phyloP scores from a whole-genome alignment of 805 yeast species.

The Cyberlindnera lachancei region DNA sequence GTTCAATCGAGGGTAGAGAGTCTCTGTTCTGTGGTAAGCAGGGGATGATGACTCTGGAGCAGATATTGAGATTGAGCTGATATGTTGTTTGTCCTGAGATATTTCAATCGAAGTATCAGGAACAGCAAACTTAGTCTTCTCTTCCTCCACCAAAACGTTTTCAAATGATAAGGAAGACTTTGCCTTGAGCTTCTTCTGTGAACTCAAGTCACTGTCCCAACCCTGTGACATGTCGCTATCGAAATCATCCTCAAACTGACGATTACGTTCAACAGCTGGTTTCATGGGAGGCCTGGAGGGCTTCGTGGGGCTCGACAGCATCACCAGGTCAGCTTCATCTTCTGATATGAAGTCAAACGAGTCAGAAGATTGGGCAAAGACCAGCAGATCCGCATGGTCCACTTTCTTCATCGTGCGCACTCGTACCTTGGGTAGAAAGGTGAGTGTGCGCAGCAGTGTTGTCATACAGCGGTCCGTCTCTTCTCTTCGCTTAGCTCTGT shows the following conservation, averaged over 20 bases:
- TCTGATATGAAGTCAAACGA: constrained; percentile 1
- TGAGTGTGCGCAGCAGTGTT: background rate
- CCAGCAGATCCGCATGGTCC: constrained; percentile 16
- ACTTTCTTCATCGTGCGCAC: constrained; percentile 1
- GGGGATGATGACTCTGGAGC: constrained; percentile 24
- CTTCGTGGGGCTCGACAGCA: background rate
- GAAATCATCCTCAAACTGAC: constrained; percentile 15
- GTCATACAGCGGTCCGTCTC: background rate
- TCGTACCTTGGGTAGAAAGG: background rate
- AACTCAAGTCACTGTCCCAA: too few relatives aligned
- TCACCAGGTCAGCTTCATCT: background rate
- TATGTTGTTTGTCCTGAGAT: too few relatives aligned
- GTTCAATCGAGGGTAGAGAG: too few relatives aligned
- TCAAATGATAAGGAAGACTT: too few relatives aligned
- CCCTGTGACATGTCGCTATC: too few relatives aligned
- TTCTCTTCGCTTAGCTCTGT: too few relatives aligned
- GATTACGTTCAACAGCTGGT: constrained; percentile 10
- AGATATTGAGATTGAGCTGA: constrained; percentile 8
- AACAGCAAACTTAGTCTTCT: too few relatives aligned
- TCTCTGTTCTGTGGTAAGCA: constrained; percentile 21
- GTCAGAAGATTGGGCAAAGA: constrained; percentile 15
- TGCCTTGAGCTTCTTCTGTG: too few relatives aligned
- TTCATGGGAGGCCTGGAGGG: background rate
- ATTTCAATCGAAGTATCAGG: too few relatives aligned
- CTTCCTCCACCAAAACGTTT: too few relatives aligned